Percentiles rank a stretch among this genome's conserved stretches.
These are phyloP conservation scores for Leccinum pellstonianum DNA, from an alignment of 768 basidiomycete genomes.

Conservation along the genomic window DNA sequence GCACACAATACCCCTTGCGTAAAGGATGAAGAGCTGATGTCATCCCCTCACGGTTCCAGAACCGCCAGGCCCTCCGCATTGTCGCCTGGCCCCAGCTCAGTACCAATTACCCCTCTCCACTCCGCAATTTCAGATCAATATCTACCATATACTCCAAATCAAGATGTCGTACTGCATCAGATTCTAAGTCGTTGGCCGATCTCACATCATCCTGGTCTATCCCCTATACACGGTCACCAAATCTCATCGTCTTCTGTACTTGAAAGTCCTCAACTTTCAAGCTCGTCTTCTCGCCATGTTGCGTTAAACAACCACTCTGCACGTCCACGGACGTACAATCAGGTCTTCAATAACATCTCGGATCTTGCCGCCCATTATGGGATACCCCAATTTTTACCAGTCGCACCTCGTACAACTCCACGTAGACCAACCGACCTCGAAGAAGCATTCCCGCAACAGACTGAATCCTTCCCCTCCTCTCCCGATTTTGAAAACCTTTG, in stretches of 20 bases:
- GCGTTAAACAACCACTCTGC: conserved; percentile 49
- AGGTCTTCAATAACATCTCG: conserved; percentile 61
- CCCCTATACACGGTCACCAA: conserved; percentile 41
- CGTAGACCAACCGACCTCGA: conserved; percentile 38
- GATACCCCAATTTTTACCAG: conserved; percentile 69
- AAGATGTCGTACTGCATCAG: conserved; percentile 45
- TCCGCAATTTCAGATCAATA: conserved; percentile 51
- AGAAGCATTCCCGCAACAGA: conserved; percentile 30
- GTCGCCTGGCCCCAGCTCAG: conserved; percentile 40
- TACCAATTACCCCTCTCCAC: conserved; percentile 28
- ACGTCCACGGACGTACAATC: conserved; percentile 68
- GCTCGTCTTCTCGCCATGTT: conserved; percentile 51
- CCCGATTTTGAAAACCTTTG: conserved; percentile 48
- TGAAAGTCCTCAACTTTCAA: conserved; percentile 59
- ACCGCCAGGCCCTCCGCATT: conserved; percentile 49
- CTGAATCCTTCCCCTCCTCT: conserved; percentile 25
- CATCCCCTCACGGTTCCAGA: conserved; percentile 48
- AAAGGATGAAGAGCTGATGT: conserved; percentile 47
- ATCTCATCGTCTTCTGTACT: conserved; percentile 37
- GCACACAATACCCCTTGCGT: conserved; percentile 24
- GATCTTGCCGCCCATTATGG: conserved; percentile 79
- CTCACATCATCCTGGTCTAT: conserved; percentile 37
- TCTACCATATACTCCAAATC: conserved; percentile 32
- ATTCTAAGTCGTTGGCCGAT: conserved; percentile 49
- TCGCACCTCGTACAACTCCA: conserved; percentile 60